phyloP scores from a whole-genome alignment of 1,284 basidiomycete genomes.

The Hypsizygus ulmarius region DNA sequence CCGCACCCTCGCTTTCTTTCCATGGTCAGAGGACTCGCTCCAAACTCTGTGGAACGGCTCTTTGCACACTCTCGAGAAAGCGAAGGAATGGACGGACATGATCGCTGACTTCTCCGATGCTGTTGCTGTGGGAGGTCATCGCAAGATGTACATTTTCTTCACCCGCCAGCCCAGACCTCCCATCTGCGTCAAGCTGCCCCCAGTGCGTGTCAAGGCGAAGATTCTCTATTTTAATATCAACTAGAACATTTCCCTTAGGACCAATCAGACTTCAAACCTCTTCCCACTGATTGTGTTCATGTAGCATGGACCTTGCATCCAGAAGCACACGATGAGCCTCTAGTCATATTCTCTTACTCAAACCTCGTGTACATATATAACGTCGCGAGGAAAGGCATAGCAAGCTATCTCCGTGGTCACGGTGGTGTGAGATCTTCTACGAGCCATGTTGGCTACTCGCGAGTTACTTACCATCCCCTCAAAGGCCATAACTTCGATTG shows the following conservation, averaged over 20 bases:
- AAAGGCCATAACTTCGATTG: constrained; percentile 66
- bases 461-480: constrained; percentile 1
- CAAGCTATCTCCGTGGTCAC: constrained; percentile 59
- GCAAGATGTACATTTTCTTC: constrained; percentile 38
- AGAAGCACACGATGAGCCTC: constrained; percentile 45
- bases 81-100: constrained; percentile 41
- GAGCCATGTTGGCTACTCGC: constrained; percentile 1
- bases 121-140: constrained; percentile 47
- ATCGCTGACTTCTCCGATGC: constrained; percentile 46
- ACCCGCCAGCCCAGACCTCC: constrained; percentile 31
- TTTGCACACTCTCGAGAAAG: constrained; percentile 26
- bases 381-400: constrained; percentile 34
- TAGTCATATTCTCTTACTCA: constrained; percentile 51
- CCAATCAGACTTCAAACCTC: constrained; percentile 22
- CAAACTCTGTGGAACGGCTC: constrained; percentile 46
- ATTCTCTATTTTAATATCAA: not conserved
- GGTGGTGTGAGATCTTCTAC: constrained; percentile 52
- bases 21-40: constrained; percentile 51
- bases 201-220: constrained; percentile 22
- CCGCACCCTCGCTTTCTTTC: constrained; percentile 48
- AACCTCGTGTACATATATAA: constrained; percentile 55
- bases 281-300: constrained; percentile 32
- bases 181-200: constrained; percentile 36
- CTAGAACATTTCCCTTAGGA: constrained; percentile 7
- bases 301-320: constrained; percentile 59